phyloP scores from a whole-genome alignment of 1,284 basidiomycete genomes.

The Phylloporus gajari region DNA sequence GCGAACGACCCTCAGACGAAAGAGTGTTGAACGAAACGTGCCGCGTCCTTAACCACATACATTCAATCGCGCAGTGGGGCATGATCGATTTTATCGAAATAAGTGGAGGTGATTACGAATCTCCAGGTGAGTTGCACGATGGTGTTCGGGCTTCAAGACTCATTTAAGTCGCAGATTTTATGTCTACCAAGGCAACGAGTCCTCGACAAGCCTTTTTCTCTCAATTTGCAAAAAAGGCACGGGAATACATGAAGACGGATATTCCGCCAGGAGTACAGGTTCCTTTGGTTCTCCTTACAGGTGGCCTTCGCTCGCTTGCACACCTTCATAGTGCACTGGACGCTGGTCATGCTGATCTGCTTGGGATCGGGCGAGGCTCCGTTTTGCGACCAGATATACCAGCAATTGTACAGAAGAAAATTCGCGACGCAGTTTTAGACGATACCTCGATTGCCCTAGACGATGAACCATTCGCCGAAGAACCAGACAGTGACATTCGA shows the following conservation, averaged over 20 bases:
- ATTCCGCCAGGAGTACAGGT: slow-evolving; percentile 35
- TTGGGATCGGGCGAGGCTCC: slow-evolving; percentile 81
- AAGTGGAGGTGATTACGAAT: slow-evolving; percentile 88
- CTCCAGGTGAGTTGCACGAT: slow-evolving; percentile 62
- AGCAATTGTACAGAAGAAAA: slow-evolving; percentile 43
- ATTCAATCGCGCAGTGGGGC: slow-evolving; percentile 70
- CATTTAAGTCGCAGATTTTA: slow-evolving; percentile 52
- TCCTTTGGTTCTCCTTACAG: slow-evolving; percentile 82
- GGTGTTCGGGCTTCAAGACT: background rate
- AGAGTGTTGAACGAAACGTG: slow-evolving; percentile 38
- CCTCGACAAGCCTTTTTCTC: slow-evolving; percentile 70
- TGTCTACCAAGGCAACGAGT: slow-evolving; percentile 34
- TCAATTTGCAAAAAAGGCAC: slow-evolving; percentile 65
- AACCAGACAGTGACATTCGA: slow-evolving; percentile 48
- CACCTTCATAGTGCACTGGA: slow-evolving; percentile 67
- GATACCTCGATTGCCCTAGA: slow-evolving; percentile 27
- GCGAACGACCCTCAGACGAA: slow-evolving; percentile 47
- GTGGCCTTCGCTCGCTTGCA: slow-evolving; percentile 74
- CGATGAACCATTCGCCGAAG: slow-evolving; percentile 49
- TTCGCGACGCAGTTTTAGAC: slow-evolving; percentile 16
- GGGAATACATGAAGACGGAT: slow-evolving; percentile 57
- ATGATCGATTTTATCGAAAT: slow-evolving; percentile 86
- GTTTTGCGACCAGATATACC: slow-evolving; percentile 75
- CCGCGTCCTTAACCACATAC: slow-evolving; percentile 72
- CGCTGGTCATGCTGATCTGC: slow-evolving; percentile 70